Conservation (phyloP, 2,329 filamentous ascomycete genomes). For the Apiospora marii region DNA sequence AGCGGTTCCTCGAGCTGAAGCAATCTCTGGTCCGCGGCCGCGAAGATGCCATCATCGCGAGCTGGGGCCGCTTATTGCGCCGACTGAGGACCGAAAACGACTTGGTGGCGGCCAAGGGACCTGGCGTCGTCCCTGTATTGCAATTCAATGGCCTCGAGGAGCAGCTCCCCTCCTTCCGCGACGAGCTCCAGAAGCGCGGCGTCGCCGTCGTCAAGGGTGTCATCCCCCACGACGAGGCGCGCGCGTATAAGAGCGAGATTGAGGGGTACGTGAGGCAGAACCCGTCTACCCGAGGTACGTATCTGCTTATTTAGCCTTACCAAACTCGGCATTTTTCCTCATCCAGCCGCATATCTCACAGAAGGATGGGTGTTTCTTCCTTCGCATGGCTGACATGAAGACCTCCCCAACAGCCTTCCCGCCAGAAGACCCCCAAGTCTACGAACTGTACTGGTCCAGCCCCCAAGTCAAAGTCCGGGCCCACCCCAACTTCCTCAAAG, state of each 20-base stretch:
- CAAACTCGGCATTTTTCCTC: neutral
- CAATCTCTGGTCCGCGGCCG: conserved; percentile 57
- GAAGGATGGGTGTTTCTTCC: no score
- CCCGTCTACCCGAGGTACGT: conserved; percentile 60
- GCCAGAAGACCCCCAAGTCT: conserved; percentile 71
- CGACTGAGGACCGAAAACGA: conserved; percentile 57
- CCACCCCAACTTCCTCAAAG: conserved; percentile 68
- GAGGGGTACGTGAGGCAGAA: conserved; percentile 73
- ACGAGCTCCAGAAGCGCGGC: conserved; percentile 67
- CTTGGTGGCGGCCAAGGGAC: conserved; percentile 52
- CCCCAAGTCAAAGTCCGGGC: conserved; percentile 73
- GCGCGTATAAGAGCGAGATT: conserved; percentile 69
- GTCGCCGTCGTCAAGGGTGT: conserved; percentile 72
- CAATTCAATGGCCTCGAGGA: conserved; percentile 54
- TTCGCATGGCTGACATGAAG: conserved; percentile 26
- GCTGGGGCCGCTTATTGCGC: conserved; percentile 58
- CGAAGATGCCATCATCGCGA: conserved; percentile 54
- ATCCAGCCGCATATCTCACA: no score
- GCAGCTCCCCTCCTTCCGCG: conserved; percentile 45
- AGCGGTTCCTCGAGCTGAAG: conserved; percentile 65
- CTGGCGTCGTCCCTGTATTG: conserved; percentile 60
- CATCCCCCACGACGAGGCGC: conserved; percentile 67
- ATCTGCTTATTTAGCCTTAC: neutral
- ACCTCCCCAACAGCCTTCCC: conserved; percentile 64
- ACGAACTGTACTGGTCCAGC: conserved; percentile 78